Evolutionary conservation across 129 eudicot genomes (phyloP).

Genomic region (Erigeron canadensis): DNA sequence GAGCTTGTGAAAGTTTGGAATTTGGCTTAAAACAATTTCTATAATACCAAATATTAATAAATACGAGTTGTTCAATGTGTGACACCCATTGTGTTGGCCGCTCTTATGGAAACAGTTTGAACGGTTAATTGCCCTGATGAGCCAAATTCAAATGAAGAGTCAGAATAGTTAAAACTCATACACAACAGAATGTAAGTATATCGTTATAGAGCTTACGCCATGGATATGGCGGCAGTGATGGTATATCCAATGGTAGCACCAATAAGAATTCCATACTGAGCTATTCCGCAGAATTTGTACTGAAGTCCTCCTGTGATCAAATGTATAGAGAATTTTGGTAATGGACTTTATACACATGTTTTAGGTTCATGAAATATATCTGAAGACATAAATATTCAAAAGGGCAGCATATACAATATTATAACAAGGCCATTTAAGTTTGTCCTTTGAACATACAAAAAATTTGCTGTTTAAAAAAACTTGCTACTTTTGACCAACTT

Average conservation of each 20-base stretch:
- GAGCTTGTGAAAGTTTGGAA: conserved; percentile 60
- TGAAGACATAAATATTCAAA: too few species aligned
- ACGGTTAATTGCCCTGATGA: conserved; percentile 46
- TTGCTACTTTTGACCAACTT: background rate
- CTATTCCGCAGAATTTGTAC: conserved; percentile 41
- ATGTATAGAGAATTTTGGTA: too few species aligned
- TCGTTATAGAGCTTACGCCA: conserved; percentile 50
- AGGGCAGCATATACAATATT: too few species aligned
- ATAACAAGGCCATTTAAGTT: too few species aligned
- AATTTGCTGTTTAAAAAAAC: background rate
- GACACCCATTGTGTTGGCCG: conserved; percentile 35
- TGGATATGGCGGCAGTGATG: conserved; percentile 63
- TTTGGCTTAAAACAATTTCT: conserved; percentile 55
- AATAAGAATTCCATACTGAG: conserved; percentile 47
- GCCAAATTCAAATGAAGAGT: background rate
- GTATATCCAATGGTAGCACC: conserved; percentile 63
- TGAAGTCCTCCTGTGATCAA: conserved; percentile 46
- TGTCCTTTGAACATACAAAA: too few species aligned
- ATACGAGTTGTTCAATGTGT: conserved; percentile 34
- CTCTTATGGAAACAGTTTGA: conserved; percentile 57
- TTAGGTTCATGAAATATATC: too few species aligned
- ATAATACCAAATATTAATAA: conserved; percentile 45
- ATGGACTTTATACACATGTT: too few species aligned
- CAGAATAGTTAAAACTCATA: background rate
- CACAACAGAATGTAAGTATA: background rate